These are phyloP conservation scores for Phytophthora pseudosyringae DNA, from an alignment of 352 stramenopile genomes.

Conservation along the genomic window DNA sequence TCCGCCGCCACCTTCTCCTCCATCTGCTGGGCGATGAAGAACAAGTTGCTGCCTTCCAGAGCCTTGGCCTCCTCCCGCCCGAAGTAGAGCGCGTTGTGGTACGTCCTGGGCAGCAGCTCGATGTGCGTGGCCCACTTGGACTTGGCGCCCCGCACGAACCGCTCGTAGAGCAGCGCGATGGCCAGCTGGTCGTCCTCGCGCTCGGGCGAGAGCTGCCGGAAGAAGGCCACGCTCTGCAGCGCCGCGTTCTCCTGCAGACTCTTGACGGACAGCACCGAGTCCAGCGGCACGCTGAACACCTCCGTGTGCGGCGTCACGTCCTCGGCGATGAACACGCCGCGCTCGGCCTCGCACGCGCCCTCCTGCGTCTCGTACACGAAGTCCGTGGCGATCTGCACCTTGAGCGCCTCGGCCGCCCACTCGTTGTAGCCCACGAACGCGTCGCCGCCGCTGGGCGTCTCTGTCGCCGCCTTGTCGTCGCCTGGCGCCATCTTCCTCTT, in stretches of 20 bases:
- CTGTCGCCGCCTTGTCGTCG: slow-evolving; percentile 18
- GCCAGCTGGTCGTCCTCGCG: slow-evolving; percentile 74
- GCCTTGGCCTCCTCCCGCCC: slow-evolving; percentile 38
- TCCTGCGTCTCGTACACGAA: slow-evolving; percentile 81
- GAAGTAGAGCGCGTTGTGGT: slow-evolving; percentile 83
- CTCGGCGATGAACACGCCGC: slow-evolving; percentile 83
- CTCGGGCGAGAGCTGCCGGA: slow-evolving; percentile 50
- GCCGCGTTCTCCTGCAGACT: slow-evolving; percentile 37
- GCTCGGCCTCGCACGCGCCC: slow-evolving; percentile 49
- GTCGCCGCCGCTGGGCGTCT: slow-evolving; percentile 11
- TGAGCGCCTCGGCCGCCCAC: slow-evolving; percentile 61
- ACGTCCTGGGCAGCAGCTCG: slow-evolving; percentile 55
- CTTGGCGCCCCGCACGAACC: slow-evolving; percentile 43
- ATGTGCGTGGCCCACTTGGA: slow-evolving; percentile 78
- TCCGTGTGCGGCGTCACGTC: slow-evolving; percentile 77
- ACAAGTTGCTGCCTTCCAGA: slow-evolving; percentile 70
- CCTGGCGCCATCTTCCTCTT: slow-evolving; percentile 16
- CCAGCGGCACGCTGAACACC: slow-evolving; percentile 70
- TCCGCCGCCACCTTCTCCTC: slow-evolving; percentile 58
- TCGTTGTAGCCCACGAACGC: slow-evolving; percentile 81
- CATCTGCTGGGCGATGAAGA: slow-evolving; percentile 72
- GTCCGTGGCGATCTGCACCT: slow-evolving; percentile 70
- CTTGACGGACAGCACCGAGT: slow-evolving; percentile 64
- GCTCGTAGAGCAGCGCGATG: slow-evolving; percentile 77
- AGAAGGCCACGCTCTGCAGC: slow-evolving; percentile 53